phyloP scores from a whole-genome alignment of 371 early-diverging fungal species.

The Rhizomucor miehei region DNA sequence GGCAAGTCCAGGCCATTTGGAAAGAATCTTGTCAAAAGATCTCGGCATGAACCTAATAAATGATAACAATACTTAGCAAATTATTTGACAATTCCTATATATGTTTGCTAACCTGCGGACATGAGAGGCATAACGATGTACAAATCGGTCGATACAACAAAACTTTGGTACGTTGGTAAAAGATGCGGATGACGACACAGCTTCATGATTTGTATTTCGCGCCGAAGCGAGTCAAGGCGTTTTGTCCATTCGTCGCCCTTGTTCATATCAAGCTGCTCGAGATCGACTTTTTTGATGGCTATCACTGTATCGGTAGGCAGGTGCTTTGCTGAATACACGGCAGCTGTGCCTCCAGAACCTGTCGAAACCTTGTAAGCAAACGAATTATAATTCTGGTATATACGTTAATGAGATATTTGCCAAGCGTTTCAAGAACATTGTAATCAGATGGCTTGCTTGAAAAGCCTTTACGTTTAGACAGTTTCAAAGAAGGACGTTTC shows the following conservation, averaged over 20 bases:
- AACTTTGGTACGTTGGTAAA: slow-evolving; percentile 61
- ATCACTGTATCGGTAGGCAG: slow-evolving; percentile 26
- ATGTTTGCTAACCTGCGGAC: slow-evolving; percentile 41
- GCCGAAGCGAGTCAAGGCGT: slow-evolving; percentile 28
- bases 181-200: slow-evolving; percentile 65
- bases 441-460: no score
- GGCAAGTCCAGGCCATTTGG: slow-evolving; percentile 30
- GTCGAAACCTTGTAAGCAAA: not conserved
- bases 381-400: not conserved
- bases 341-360: slow-evolving; percentile 41
- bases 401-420: no score
- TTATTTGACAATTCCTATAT: not conserved
- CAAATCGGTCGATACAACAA: slow-evolving; percentile 53
- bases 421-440: no score
- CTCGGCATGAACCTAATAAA: slow-evolving; percentile 36
- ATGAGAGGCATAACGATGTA: slow-evolving; percentile 69
- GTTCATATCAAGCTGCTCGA: slow-evolving; percentile 18
- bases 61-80: not conserved
- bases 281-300: slow-evolving; percentile 38
- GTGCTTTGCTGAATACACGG: slow-evolving; percentile 34
- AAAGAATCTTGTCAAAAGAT: slow-evolving; percentile 22
- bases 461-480: no score
- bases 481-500: not conserved
- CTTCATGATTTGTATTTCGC: slow-evolving; percentile 73
- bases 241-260: slow-evolving; percentile 16